phyloP scores from a whole-genome alignment of 306 rosid species.

The apple (Malus domestica) region DNA sequence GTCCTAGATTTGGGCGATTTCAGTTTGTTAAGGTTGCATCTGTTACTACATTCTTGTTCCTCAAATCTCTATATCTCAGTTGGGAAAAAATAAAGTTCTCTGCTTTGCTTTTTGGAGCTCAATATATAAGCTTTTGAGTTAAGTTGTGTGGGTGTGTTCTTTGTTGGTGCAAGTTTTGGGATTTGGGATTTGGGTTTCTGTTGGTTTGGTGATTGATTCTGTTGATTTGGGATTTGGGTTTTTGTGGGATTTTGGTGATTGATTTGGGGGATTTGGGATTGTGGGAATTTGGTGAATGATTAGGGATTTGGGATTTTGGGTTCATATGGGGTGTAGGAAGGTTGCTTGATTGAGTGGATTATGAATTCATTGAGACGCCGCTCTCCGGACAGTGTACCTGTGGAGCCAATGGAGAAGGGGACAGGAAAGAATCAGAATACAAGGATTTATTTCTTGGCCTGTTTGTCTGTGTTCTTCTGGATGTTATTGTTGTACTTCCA shows the following conservation, averaged over 20 bases:
- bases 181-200: background rate
- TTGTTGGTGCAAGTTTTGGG: background rate
- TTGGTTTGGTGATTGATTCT: background rate
- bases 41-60: background rate
- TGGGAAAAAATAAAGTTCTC: background rate
- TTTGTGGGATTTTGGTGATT: background rate
- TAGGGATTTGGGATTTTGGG: conserved; percentile 3
- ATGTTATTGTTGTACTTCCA: conserved; percentile 67
- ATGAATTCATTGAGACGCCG: conserved; percentile 74
- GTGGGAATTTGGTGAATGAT: background rate
- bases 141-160: background rate
- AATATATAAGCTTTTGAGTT: background rate
- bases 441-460: conserved; percentile 54
- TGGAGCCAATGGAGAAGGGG: conserved; percentile 70
- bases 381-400: conserved; percentile 36
- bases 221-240: conserved; percentile 5
- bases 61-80: background rate
- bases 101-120: background rate
- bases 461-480: conserved; percentile 69
- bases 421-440: conserved; percentile 57
- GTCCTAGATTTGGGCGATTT: conserved; percentile 6
- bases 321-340: conserved; percentile 18
- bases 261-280: background rate
- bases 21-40: background rate
- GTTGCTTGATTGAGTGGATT: background rate